Evolutionary conservation across 306 rosid species (phyloP).

Genomic region (Cicer arietinum): DNA sequence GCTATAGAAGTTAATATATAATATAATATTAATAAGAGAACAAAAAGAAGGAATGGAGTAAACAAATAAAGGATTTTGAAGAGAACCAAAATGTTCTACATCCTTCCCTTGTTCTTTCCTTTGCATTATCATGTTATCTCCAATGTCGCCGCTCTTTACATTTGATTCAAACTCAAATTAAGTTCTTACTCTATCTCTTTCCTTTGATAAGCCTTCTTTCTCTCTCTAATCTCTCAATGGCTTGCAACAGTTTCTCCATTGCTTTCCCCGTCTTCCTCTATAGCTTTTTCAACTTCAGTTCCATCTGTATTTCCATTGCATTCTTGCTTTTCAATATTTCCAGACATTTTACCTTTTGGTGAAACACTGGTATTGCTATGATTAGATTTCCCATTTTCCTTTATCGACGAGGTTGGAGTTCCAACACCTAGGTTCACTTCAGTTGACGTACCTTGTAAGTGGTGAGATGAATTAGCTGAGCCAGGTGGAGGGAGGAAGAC

Average conservation of each 20-base stretch:
- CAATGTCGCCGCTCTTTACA: conserved; percentile 17
- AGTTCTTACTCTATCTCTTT: conserved; percentile 6
- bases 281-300: conserved; percentile 20
- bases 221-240: conserved; percentile 8
- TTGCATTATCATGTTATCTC: conserved; percentile 9
- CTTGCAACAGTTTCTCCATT: not conserved
- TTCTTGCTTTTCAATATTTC: conserved; percentile 53
- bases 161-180: conserved; percentile 26
- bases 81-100: conserved; percentile 21
- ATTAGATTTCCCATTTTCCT: conserved; percentile 65
- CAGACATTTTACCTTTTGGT: conserved; percentile 51
- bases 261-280: not conserved
- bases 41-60: not conserved
- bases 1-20: not conserved
- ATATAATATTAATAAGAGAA: not conserved
- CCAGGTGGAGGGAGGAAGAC: conserved; percentile 98
- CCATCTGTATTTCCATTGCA: conserved; percentile 62
- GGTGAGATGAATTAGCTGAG: conserved; percentile 68
- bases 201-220: not conserved
- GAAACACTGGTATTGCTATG: conserved; percentile 46
- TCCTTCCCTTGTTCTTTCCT: not conserved
- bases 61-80: conserved; percentile 23
- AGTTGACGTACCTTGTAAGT: conserved; percentile 42
- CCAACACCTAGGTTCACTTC: conserved; percentile 57
- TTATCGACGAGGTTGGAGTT: conserved; percentile 48